A percentile compares a stretch with the other conserved stretches of the same genome.
phyloP scores from a whole-genome alignment of 768 basidiomycete genomes.

The Mycena belliarum region DNA sequence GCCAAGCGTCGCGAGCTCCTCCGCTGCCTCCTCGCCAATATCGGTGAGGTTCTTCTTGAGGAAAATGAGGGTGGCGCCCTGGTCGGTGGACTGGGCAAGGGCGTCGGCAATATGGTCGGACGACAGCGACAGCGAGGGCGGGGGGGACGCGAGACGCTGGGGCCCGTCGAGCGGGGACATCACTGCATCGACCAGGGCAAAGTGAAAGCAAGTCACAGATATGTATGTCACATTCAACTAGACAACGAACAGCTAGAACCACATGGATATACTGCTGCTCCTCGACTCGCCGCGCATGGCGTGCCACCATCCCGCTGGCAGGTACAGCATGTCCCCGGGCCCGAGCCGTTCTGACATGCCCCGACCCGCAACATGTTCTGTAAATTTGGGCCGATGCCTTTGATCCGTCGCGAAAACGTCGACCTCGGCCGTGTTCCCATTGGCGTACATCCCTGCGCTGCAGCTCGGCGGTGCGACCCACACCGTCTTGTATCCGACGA shows the following conservation, averaged over 20 bases:
- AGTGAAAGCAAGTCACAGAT: slow-evolving; percentile 4
- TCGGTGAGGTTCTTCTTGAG: slow-evolving; percentile 78
- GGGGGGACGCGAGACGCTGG: slow-evolving; percentile 27
- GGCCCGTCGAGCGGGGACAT: slow-evolving; percentile 26
- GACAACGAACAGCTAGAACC: slow-evolving; percentile 56
- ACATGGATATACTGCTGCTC: slow-evolving; percentile 89
- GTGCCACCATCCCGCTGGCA: slow-evolving; percentile 96
- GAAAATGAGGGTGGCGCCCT: slow-evolving; percentile 82
- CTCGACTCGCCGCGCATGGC: slow-evolving; percentile 81
- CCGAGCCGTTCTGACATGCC: slow-evolving; percentile 65
- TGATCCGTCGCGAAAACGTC: slow-evolving; percentile 65
- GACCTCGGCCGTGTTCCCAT: slow-evolving; percentile 80
- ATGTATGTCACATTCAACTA: slow-evolving; percentile 18
- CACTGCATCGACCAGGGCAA: slow-evolving; percentile 20
- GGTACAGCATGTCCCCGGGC: slow-evolving; percentile 85
- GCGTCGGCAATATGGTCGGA: slow-evolving; percentile 57
- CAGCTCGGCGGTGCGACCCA: slow-evolving; percentile 83
- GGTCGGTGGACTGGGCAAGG: slow-evolving; percentile 65
- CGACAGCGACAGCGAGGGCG: slow-evolving; percentile 51
- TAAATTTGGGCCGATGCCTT: slow-evolving; percentile 51
- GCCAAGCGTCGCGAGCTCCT: slow-evolving; percentile 69
- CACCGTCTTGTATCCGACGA: slow-evolving; percentile 85
- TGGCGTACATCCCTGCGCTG: slow-evolving; percentile 61
- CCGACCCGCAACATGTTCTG: slow-evolving; percentile 43
- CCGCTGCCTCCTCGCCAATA: slow-evolving; percentile 72